Conservation (phyloP, 2,329 filamentous ascomycete genomes). For the Calonectria naviculata region DNA sequence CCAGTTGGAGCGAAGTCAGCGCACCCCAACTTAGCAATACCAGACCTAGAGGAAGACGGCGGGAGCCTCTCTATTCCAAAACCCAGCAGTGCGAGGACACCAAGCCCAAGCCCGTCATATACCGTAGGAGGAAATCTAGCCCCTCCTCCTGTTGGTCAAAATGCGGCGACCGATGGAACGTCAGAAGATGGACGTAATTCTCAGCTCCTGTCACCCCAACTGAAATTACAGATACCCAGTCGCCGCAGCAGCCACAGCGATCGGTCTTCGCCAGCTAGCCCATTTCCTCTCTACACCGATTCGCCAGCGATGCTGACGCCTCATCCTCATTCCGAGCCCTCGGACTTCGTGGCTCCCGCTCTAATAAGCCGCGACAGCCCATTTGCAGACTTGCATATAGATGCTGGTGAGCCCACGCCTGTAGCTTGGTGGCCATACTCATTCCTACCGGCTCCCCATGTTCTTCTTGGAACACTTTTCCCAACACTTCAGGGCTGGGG, state of each 20-base stretch:
- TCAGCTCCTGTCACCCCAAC: constrained; percentile 32
- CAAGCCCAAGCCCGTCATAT: constrained; percentile 46
- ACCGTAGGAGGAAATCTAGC: constrained; percentile 54
- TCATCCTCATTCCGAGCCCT: constrained; percentile 51
- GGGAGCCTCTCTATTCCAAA: constrained; percentile 33
- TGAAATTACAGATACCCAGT: constrained; percentile 61
- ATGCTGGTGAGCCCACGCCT: constrained; percentile 53
- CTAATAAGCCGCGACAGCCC: constrained; percentile 56
- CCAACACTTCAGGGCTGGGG: constrained; percentile 87
- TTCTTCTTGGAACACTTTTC: constrained; percentile 81
- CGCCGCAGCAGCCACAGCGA: constrained; percentile 55
- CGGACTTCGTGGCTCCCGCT: constrained; percentile 63
- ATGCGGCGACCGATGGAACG: constrained; percentile 30
- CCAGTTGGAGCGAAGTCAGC: constrained; percentile 25
- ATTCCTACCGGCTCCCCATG: constrained; percentile 76
- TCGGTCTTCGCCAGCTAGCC: constrained; percentile 63
- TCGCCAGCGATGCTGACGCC: constrained; percentile 60
- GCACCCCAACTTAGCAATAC: constrained; percentile 34
- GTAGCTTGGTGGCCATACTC: constrained; percentile 86
- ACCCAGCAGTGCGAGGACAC: constrained; percentile 36
- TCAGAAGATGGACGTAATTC: constrained; percentile 8
- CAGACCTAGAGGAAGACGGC: constrained; percentile 29
- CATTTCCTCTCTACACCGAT: constrained; percentile 78
- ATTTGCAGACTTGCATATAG: constrained; percentile 56
- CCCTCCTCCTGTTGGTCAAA: constrained; percentile 49